Conservation (phyloP, 176 grass and related monocot genomes). For the Olyra latifolia region DNA sequence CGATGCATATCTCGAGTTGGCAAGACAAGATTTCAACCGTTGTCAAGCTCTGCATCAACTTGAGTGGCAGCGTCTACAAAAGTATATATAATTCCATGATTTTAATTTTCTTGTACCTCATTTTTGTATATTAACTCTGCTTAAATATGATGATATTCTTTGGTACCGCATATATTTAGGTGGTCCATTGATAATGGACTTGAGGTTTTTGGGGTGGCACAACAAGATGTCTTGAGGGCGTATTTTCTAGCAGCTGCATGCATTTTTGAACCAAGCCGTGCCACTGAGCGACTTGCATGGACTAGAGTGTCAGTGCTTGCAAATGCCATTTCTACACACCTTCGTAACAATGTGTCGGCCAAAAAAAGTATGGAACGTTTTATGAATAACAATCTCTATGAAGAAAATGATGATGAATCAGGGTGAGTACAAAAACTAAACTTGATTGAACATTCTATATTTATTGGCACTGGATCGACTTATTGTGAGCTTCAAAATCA, state of each 20-base stretch:
- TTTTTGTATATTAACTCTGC: neutral
- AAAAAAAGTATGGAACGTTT: conserved; percentile 38
- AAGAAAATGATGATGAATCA: conserved; percentile 9
- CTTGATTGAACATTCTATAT: neutral
- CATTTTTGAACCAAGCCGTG: conserved; percentile 68
- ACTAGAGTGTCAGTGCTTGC: conserved; percentile 46
- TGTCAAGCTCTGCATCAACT: conserved; percentile 73
- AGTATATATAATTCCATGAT: conserved; percentile 22
- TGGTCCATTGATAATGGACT: conserved; percentile 63
- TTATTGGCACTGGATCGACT: too few relatives aligned
- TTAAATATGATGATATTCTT: neutral
- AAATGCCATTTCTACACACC: conserved; percentile 31
- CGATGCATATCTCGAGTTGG: conserved; percentile 58
- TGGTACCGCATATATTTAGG: conserved; percentile 28
- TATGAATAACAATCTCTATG: conserved; percentile 24
- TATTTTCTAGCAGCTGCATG: conserved; percentile 58
- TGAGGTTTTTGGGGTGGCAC: conserved; percentile 19
- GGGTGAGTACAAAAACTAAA: conserved; percentile 25
- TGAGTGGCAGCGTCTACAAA: conserved; percentile 65
- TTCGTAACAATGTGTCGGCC: neutral
- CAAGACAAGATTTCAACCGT: conserved; percentile 73
- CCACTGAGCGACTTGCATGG: conserved; percentile 62
- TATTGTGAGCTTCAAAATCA: too few relatives aligned
- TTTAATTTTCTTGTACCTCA: neutral
- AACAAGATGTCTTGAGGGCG: conserved; percentile 47